Evolutionary conservation across 352 stramenopile species (phyloP).

Genomic region (Plasmopara halstedii): DNA sequence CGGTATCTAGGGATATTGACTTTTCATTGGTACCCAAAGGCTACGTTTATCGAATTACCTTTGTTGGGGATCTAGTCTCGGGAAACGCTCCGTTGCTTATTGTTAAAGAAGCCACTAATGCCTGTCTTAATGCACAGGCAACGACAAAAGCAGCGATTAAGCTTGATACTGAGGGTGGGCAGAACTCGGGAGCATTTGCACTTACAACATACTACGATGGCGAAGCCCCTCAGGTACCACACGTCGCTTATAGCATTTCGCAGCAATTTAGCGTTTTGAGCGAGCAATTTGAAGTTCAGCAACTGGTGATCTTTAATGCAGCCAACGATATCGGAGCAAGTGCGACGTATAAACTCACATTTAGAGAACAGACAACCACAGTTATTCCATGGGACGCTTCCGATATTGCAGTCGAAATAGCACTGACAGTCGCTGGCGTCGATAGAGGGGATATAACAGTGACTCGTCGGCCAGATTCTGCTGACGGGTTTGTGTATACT

Average conservation of each 20-base stretch:
- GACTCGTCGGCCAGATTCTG: constrained; percentile 33
- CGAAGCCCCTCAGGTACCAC: constrained; percentile 27
- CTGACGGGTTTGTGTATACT: constrained; percentile 58
- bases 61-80: constrained; percentile 46
- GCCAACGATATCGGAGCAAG: constrained; percentile 9
- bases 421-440: constrained; percentile 14
- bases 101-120: constrained; percentile 2
- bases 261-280: constrained; percentile 67
- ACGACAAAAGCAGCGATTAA: constrained; percentile 15
- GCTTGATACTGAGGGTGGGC: constrained; percentile 17
- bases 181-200: constrained; percentile 29
- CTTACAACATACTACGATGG: constrained; percentile 41
- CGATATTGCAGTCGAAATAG: constrained; percentile 22
- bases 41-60: constrained; percentile 57
- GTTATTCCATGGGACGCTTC: constrained; percentile 49
- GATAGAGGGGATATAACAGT: constrained; percentile 37
- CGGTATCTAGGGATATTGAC: constrained; percentile 41
- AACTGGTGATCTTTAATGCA: constrained; percentile 43
- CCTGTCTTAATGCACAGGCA: constrained; percentile 2
- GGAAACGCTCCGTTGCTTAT: constrained; percentile 37
- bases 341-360: constrained; percentile 37
- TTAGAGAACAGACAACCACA: constrained; percentile 17
- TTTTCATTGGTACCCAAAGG: constrained; percentile 36
- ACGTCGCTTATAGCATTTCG: constrained; percentile 49
- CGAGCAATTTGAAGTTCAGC: constrained; percentile 66